Conservation (phyloP, 176 grass and related monocot genomes). For the Carex myosuroides region DNA sequence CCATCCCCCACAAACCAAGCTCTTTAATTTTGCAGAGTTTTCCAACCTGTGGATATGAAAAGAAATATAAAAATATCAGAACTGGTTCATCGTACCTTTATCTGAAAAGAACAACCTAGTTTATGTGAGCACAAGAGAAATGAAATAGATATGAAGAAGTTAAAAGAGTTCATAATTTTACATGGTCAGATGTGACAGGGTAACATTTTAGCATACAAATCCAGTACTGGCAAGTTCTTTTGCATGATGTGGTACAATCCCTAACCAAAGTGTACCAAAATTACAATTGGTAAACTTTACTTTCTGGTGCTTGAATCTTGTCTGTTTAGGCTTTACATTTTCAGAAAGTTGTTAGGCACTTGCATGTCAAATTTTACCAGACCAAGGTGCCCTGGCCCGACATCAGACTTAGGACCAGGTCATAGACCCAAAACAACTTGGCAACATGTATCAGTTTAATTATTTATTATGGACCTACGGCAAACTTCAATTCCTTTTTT, state of each 20-base stretch:
- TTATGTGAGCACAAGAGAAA: background rate
- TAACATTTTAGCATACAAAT: background rate
- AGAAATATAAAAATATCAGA: background rate
- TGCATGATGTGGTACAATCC: background rate
- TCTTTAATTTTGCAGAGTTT: background rate
- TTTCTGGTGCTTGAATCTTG: conserved; percentile 4
- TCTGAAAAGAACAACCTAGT: background rate
- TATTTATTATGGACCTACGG: background rate
- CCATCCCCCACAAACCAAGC: background rate
- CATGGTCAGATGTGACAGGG: background rate
- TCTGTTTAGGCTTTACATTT: background rate
- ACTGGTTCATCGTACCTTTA: background rate
- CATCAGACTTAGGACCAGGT: background rate
- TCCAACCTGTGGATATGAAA: conserved; percentile 12
- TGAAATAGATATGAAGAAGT: background rate
- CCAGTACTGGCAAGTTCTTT: background rate
- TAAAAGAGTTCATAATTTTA: background rate
- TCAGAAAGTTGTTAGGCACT: background rate
- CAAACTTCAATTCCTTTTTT: background rate
- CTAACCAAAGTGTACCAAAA: background rate
- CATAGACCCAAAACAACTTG: background rate
- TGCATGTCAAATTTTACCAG: conserved; percentile 7
- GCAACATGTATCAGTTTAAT: background rate
- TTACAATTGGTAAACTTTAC: background rate
- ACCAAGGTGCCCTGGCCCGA: background rate